Conservation (phyloP, 2,329 filamentous ascomycete genomes). For the Tolypocladium sp. region DNA sequence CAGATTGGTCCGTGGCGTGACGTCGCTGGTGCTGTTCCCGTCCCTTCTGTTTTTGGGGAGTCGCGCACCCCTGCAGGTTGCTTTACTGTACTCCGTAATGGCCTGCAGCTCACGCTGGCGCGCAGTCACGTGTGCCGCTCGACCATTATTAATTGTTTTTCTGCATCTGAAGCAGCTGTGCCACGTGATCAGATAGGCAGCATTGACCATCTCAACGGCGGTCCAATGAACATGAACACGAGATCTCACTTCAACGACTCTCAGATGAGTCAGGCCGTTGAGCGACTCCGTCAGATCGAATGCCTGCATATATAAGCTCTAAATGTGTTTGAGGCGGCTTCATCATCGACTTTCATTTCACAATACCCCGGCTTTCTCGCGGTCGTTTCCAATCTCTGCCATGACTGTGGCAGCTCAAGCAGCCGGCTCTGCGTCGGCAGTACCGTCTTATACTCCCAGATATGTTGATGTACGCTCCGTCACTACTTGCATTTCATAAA, state of each 20-base stretch:
- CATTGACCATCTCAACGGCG: not conserved
- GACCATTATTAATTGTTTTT: slow-evolving; percentile 5
- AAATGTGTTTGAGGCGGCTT: not conserved
- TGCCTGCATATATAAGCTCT: not conserved
- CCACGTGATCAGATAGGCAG: not conserved
- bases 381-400: not conserved
- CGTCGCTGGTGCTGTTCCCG: not conserved
- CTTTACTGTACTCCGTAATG: too few relatives aligned
- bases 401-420: slow-evolving; percentile 17
- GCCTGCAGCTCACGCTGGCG: slow-evolving; percentile 3
- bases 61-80: slow-evolving; percentile 1
- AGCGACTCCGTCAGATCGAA: not conserved
- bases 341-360: not conserved
- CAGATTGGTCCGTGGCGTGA: not conserved
- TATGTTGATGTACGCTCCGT: slow-evolving; percentile 50
- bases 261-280: not conserved
- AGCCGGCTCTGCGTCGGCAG: slow-evolving; percentile 7
- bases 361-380: not conserved
- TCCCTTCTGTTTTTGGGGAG: not conserved
- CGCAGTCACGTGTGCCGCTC: slow-evolving; percentile 11
- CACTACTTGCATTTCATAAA: not conserved
- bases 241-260: not conserved
- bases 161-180: not conserved
- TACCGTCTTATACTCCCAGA: slow-evolving; percentile 29
- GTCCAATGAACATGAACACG: not conserved